phyloP scores from a whole-genome alignment of 768 basidiomycete species.

The Boletus rubescentipes region DNA sequence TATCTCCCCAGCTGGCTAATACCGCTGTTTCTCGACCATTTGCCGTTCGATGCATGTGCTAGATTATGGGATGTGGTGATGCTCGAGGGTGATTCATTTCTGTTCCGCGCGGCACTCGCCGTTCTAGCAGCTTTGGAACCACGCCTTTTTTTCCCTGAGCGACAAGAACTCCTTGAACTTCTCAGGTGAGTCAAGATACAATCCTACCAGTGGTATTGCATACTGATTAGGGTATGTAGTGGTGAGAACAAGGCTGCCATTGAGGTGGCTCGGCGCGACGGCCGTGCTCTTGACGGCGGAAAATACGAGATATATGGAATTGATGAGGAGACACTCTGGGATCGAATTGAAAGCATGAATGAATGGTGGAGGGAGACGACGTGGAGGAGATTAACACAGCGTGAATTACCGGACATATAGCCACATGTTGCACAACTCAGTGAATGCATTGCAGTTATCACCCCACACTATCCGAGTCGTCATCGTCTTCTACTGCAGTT shows the following conservation, averaged over 20 bases:
- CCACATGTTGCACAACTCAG: neutral
- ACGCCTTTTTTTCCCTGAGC: constrained; percentile 85
- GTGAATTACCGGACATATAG: constrained; percentile 78
- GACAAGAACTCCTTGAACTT: constrained; percentile 73
- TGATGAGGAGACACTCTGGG: constrained; percentile 85
- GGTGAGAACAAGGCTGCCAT: constrained; percentile 82
- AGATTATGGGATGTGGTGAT: constrained; percentile 86
- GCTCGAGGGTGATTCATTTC: constrained; percentile 87
- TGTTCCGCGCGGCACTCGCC: constrained; percentile 82
- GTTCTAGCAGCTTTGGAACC: constrained; percentile 82
- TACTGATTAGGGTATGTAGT: constrained; percentile 37
- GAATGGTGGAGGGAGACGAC: constrained; percentile 95
- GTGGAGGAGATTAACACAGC: constrained; percentile 76
- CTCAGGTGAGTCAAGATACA: constrained; percentile 51
- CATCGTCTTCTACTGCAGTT: constrained; percentile 50
- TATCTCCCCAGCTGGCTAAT: constrained; percentile 84
- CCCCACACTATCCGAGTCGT: constrained; percentile 30
- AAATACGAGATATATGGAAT: constrained; percentile 87
- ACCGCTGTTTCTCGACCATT: constrained; percentile 77
- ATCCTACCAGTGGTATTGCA: constrained; percentile 3
- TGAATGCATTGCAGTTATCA: constrained; percentile 9
- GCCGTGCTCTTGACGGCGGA: constrained; percentile 57
- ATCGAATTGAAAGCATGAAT: constrained; percentile 75
- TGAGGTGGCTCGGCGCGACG: constrained; percentile 78
- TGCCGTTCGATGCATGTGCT: constrained; percentile 90